phyloP scores from a whole-genome alignment of 345 rosid genomes.

The Brassica nigra region DNA sequence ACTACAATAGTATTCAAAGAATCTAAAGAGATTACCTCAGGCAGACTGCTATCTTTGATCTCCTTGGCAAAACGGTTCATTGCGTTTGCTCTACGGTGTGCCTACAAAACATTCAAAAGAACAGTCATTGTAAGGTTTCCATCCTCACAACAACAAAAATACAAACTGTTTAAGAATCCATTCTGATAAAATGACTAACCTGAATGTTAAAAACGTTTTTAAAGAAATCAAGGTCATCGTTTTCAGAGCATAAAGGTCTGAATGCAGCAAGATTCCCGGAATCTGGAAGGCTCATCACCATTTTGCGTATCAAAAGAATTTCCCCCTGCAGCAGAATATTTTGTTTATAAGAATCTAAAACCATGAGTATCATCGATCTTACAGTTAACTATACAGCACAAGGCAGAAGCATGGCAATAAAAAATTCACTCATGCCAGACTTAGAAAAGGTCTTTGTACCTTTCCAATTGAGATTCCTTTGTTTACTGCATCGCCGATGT shows the following conservation, averaged over 20 bases:
- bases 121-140: neutral
- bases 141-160: conserved; percentile 3
- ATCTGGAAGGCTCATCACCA: conserved; percentile 70
- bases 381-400: neutral
- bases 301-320: conserved; percentile 71
- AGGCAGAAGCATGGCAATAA: neutral
- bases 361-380: neutral
- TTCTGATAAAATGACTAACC: conserved; percentile 40
- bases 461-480: conserved; percentile 49
- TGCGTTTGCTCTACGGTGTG: conserved; percentile 70
- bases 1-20: neutral
- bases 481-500: conserved; percentile 62
- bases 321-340: conserved; percentile 63
- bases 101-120: conserved; percentile 49
- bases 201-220: conserved; percentile 68
- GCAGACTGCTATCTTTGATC: conserved; percentile 44
- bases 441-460: conserved; percentile 47
- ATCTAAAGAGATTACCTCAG: conserved; percentile 51
- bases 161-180: neutral
- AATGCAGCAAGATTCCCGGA: conserved; percentile 55
- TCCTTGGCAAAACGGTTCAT: conserved; percentile 54
- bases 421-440: neutral
- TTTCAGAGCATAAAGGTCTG: conserved; percentile 64
- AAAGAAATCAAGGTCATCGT: conserved; percentile 83
- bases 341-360: neutral